These are phyloP conservation scores for Eragrostis nindensis DNA, from an alignment of 176 grass and related monocot species.

Conservation along the genomic window DNA sequence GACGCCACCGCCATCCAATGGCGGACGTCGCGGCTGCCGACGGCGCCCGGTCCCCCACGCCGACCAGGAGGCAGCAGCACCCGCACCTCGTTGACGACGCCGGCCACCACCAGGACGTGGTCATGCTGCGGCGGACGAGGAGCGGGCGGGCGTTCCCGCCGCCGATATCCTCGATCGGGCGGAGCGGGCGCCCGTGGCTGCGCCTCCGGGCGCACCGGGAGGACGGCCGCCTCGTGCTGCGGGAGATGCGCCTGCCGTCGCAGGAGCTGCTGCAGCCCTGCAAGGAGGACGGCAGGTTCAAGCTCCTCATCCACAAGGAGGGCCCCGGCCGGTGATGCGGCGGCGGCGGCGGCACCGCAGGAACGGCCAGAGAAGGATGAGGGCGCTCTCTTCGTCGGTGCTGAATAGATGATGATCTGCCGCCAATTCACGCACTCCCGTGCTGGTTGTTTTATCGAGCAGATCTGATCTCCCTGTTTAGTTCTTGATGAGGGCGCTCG, in stretches of 20 bases:
- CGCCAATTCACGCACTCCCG: not conserved
- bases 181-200: constrained; percentile 64
- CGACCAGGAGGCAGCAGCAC: constrained; percentile 22
- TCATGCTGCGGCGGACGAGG: too few relatives aligned
- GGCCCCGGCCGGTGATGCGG: constrained; percentile 23
- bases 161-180: constrained; percentile 71
- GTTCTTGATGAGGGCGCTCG: not conserved
- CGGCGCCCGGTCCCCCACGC: not conserved
- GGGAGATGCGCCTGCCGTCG: constrained; percentile 68
- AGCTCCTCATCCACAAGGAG: constrained; percentile 56
- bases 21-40: constrained; percentile 32
- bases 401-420: constrained; percentile 21
- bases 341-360: not conserved
- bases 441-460: not conserved
- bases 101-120: not conserved
- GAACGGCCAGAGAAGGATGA: constrained; percentile 3
- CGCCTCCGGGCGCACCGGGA: constrained; percentile 55
- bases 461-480: not conserved
- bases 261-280: constrained; percentile 65
- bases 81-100: not conserved
- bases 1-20: constrained; percentile 30
- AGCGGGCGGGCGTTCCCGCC: constrained; percentile 62
- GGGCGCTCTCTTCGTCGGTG: not conserved
- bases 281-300: constrained; percentile 70
- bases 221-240: constrained; percentile 60